Evolutionary conservation across 495 filamentous ascomycete genomes (phyloP), one percentile per base, ranked within the genome.

Genomic region (Aspergillus steynii): DNA sequence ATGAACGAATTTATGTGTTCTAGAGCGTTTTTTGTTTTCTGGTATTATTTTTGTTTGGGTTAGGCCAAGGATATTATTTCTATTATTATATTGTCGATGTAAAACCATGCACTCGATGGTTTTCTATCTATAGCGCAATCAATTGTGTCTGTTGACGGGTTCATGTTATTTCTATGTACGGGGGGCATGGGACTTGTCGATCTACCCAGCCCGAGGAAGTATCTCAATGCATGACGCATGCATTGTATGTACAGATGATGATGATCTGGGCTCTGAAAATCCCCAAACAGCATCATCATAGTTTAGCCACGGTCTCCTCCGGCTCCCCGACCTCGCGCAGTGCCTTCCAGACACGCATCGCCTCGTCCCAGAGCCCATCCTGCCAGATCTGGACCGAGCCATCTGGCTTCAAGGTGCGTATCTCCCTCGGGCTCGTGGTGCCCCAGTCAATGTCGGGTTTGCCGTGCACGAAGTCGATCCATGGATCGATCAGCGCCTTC

Each of bases 301-400:
- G 54, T 25, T 56, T 65, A 27, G 66, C 45, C 4, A 14, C 26
- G 14, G 27, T 28, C 10, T 59, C 55, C 1, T 8, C 60, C 57
- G 49, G 37, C 14, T 67, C 66, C 0, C 59, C 63, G 2, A 63
- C 70, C 37, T 64, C 70, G 42, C 72, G 58, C 56, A 77, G 45
- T 4, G 32, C 42, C 50, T 76, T 72, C 83, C 83, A 86, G 10
- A 83, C 71, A 55, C 70, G 62, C 42, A 83, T 58, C 0, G 78
- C 81, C 58, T 77, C 73, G 15, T 81, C 76, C 79, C 80, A 82
- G 26, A 65, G 12, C 42, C 59, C 64, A 73, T 86, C 83, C 31
- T 65, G 58, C 66, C 74, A 70, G 58, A 77, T 72, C 55, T 75
- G 75, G 9, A 83, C 74, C n/a, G 28, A 64, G 5, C 82, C 82